Evolutionary conservation across 805 yeast species (phyloP), one percentile per base, ranked within the genome.

Genomic region (Pichia insulana): DNA sequence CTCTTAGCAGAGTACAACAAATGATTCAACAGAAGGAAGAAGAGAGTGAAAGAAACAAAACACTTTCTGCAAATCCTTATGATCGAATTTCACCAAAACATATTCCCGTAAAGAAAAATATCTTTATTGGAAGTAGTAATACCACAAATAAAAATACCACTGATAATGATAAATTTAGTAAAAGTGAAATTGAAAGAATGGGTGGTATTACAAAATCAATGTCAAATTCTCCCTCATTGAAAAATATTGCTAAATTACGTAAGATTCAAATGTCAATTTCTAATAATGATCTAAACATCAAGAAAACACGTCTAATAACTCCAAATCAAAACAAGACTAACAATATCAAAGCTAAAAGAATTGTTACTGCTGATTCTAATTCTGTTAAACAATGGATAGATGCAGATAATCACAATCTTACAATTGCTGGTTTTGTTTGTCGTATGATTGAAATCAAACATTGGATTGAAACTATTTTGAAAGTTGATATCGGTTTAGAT

Each of bases 371-470:
- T 8, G 32, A 42, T 4, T 41, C 44, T 25, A 33, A 19, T n/a
- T 42, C 46, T 2, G 34, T 46, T 5, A 45, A 46, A 8, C 40
- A 50, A 2, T 55, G 59, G 59, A 50, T 61, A 48, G 64, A 61
- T 40, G 41, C 49, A 2, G 61, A 60, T 36, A 49, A 62, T 31
- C 55, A 55, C 36, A 47, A 50, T 11, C 16, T 53, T 3, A 57
- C 56, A 37, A 51, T 58, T 2, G 69, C 70, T 47, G 76, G 73
- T 46, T 75, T 72, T 52, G 62, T 75, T 32, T 75, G 79, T 50
- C 67, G 80, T 33, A 66, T 75, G 34, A 61, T 64, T 39, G 77
- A 76, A 45, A 68, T 73, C 30, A 73, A 70, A 44, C 51, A 51
- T 12, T 75, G 81, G 81, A 61, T 75, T 13, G 72, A 71, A 51